Conservation (phyloP, 1,139 yeast genomes). For the Geotrichum macrosporum region DNA sequence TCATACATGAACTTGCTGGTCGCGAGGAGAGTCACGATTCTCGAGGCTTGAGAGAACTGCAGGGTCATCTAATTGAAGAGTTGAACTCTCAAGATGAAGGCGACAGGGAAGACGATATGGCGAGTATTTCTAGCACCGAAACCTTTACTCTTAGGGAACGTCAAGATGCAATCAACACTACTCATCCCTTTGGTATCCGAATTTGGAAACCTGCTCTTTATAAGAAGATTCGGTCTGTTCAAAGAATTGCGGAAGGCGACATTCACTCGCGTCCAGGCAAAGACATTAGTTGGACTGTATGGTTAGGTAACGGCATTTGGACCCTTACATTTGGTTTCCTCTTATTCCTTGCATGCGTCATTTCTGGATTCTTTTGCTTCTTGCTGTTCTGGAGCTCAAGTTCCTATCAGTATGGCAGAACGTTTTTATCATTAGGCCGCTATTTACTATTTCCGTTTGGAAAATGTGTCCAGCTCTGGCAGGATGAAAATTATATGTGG, state of each 20-base stretch:
- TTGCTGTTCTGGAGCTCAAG: slow-evolving; percentile 38
- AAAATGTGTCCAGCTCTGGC: slow-evolving; percentile 70
- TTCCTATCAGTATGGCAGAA: slow-evolving; percentile 54
- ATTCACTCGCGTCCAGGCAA: slow-evolving; percentile 70
- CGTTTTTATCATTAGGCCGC: slow-evolving; percentile 59
- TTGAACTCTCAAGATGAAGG: slow-evolving; percentile 30
- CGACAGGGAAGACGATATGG: slow-evolving; percentile 38
- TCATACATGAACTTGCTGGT: slow-evolving; percentile 17
- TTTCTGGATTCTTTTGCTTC: slow-evolving; percentile 47
- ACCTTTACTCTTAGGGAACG: slow-evolving; percentile 88
- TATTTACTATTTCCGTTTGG: slow-evolving; percentile 87
- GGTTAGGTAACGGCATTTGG: slow-evolving; percentile 75
- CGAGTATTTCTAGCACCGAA: slow-evolving; percentile 52
- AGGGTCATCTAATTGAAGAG: slow-evolving; percentile 25
- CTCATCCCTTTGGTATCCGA: slow-evolving; percentile 97
- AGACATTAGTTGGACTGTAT: slow-evolving; percentile 59
- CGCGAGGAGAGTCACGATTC: slow-evolving; percentile 20
- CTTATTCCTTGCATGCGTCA: slow-evolving; percentile 53
- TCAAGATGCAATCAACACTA: slow-evolving; percentile 91
- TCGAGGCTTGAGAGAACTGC: slow-evolving; percentile 12
- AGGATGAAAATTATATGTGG: slow-evolving; percentile 72
- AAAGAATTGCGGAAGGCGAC: slow-evolving; percentile 86
- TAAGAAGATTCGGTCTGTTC: slow-evolving; percentile 88
- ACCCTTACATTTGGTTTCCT: slow-evolving; percentile 63
- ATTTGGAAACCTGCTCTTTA: slow-evolving; percentile 98